Conservation (phyloP, 2,329 filamentous ascomycete genomes). For the Cladosporium austrohemisphaericum region DNA sequence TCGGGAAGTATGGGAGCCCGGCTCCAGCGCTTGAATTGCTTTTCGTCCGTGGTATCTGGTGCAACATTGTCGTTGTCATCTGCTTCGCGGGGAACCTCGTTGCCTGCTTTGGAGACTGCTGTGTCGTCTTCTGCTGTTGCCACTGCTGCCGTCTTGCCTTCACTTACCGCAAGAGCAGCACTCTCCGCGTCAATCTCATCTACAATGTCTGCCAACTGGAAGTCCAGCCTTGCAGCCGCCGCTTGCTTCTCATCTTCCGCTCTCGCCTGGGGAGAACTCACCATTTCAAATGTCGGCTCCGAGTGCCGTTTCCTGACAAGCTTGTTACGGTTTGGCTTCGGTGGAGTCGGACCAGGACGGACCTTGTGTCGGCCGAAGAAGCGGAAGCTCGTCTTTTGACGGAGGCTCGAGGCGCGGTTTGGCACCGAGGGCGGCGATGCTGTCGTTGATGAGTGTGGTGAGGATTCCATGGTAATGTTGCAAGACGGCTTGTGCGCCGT, state of each 20-base stretch:
- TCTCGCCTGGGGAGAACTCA: background rate
- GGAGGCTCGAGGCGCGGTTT: background rate
- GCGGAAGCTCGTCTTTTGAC: background rate
- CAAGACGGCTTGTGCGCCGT: too few relatives aligned
- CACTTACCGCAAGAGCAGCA: background rate
- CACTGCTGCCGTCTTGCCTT: background rate
- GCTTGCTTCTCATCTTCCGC: background rate
- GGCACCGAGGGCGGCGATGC: background rate
- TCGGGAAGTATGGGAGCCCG: conserved; percentile 6
- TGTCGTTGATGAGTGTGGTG: background rate
- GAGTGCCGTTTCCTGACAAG: background rate
- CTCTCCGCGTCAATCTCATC: background rate
- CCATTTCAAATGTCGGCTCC: background rate
- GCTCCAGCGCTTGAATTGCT: background rate
- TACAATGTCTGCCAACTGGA: background rate
- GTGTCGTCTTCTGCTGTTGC: background rate
- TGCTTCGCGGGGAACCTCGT: background rate
- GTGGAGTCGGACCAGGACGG: background rate
- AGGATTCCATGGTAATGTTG: too few relatives aligned
- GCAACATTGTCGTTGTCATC: background rate
- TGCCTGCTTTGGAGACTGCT: background rate
- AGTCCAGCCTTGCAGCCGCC: background rate
- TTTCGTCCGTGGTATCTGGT: background rate
- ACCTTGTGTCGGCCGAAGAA: background rate
- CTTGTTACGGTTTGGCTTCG: conserved; percentile 8